phyloP scores from a whole-genome alignment of 192 early-diverging fungal genomes.

The Nowakowskiella sp. region DNA sequence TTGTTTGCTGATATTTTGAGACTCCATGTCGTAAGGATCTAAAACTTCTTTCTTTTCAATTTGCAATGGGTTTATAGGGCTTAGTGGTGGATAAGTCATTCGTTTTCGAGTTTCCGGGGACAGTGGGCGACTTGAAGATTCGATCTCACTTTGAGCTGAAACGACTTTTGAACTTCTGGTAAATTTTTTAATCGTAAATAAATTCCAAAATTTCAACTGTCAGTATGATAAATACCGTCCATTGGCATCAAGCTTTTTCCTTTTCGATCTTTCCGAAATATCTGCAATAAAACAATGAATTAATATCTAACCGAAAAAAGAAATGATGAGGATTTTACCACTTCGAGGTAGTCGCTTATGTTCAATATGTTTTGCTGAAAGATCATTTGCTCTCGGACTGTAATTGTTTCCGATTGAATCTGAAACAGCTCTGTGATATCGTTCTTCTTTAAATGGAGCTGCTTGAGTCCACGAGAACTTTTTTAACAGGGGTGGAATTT shows the following conservation, averaged over 20 bases:
- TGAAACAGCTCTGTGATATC: conserved; percentile 35
- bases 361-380: conserved; percentile 33
- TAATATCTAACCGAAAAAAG: too few species aligned
- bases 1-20: conserved; percentile 41
- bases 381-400: conserved; percentile 34
- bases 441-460: conserved; percentile 56
- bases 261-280: too few species aligned
- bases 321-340: conserved; percentile 1
- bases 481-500: conserved; percentile 38
- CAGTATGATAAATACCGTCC: too few species aligned
- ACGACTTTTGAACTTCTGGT: conserved; percentile 6
- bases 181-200: too few species aligned
- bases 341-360: conserved; percentile 1
- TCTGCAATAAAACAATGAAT: too few species aligned
- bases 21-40: conserved; percentile 46
- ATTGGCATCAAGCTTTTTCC: background rate
- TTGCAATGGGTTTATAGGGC: too few species aligned
- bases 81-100: background rate
- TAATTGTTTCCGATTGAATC: conserved; percentile 62
- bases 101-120: conserved; percentile 30
- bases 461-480: conserved; percentile 52
- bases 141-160: background rate
- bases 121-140: conserved; percentile 19
- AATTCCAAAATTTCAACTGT: too few species aligned
- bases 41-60: too few species aligned